Evolutionary conservation across 345 rosid genomes (phyloP).

Genomic region (Toxicodendron radicans): DNA sequence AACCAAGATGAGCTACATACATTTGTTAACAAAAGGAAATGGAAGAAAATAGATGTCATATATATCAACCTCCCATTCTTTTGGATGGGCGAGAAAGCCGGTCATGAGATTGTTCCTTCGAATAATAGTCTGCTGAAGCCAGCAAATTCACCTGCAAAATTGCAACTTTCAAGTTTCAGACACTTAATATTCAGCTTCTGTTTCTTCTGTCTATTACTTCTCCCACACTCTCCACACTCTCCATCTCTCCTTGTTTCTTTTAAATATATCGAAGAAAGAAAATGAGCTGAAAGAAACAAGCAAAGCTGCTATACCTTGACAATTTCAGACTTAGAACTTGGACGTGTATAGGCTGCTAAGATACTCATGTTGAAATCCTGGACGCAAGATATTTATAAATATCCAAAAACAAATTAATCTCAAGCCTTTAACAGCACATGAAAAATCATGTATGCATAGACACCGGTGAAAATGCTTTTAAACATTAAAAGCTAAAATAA

Average conservation of each 20-base stretch:
- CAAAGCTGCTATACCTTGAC: constrained; percentile 57
- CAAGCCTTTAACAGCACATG: neutral
- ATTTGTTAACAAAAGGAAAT: neutral
- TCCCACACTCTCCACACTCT: neutral
- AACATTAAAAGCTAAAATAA: neutral
- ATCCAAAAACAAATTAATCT: neutral
- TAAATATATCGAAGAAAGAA: neutral
- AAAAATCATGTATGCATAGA: neutral
- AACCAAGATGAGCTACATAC: neutral
- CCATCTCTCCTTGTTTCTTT: too few relatives aligned
- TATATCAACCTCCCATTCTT: constrained; percentile 69
- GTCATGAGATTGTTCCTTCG: constrained; percentile 43
- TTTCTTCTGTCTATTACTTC: neutral
- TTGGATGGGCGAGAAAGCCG: constrained; percentile 37
- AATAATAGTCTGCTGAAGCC: constrained; percentile 43
- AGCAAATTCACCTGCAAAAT: constrained; percentile 77
- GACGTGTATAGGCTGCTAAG: constrained; percentile 75
- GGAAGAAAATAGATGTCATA: neutral
- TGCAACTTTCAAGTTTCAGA: neutral
- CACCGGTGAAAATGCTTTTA: neutral
- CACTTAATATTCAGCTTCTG: neutral
- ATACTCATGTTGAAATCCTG: constrained; percentile 96
- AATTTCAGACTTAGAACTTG: constrained; percentile 80
- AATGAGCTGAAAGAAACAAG: neutral
- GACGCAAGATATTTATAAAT: neutral